These are phyloP conservation scores for Thermoascus crustaceus DNA, from an alignment of 2,329 filamentous ascomycete genomes.

Conservation along the genomic window DNA sequence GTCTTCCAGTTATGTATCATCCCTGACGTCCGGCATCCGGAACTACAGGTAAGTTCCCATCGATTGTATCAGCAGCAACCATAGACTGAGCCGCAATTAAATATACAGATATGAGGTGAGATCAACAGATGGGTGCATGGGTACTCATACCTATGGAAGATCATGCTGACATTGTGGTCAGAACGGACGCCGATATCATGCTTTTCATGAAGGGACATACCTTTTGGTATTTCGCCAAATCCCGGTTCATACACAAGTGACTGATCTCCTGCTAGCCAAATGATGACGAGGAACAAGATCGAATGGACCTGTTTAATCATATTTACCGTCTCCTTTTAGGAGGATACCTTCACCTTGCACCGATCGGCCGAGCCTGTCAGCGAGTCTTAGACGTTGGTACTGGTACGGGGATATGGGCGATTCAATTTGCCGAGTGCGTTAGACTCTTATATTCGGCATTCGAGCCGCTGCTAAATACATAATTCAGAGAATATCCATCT, in stretches of 20 bases:
- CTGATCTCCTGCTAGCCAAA: constrained; percentile 13
- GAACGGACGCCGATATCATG: constrained; percentile 18
- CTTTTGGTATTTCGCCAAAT: not conserved
- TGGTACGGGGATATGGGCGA: constrained; percentile 10
- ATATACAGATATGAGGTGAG: not conserved
- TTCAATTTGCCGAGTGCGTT: constrained; percentile 9
- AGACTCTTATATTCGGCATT: not conserved
- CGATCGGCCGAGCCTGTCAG: constrained; percentile 3
- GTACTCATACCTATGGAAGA: no score
- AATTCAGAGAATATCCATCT: constrained; percentile 3
- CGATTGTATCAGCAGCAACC: no score
- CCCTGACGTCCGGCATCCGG: not conserved
- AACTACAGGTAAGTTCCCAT: not conserved
- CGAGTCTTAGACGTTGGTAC: constrained; percentile 11
- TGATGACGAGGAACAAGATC: constrained; percentile 13
- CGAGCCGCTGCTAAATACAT: constrained; percentile 8
- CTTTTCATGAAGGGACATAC: constrained; percentile 16
- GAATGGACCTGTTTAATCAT: constrained; percentile 3
- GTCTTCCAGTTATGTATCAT: not conserved
- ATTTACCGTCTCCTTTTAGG: constrained; percentile 7
- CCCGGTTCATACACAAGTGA: not conserved
- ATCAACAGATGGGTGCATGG: not conserved
- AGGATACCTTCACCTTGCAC: constrained; percentile 7
- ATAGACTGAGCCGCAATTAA: not conserved
- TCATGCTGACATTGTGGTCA: constrained; percentile 2